These are phyloP conservation scores for Diaporthe velutina DNA, from an alignment of 2,329 filamentous ascomycete genomes.

Conservation along the genomic window DNA sequence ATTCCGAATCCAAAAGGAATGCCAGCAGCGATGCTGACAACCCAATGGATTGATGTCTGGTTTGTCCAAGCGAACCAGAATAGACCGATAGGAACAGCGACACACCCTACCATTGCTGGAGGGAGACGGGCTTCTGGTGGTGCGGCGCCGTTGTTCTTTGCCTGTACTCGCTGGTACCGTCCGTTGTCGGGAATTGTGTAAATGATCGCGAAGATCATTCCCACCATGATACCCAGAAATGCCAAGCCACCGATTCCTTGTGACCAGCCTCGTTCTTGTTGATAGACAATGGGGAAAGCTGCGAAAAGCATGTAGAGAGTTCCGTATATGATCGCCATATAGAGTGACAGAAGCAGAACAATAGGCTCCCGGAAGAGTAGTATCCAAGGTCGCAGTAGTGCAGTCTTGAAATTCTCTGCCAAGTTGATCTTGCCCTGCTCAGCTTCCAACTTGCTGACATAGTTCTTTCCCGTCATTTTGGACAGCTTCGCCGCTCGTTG, in stretches of 20 bases:
- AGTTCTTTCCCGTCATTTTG: constrained; percentile 66
- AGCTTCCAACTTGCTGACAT: constrained; percentile 63
- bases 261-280: constrained; percentile 68
- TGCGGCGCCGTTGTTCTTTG: constrained; percentile 63
- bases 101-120: constrained; percentile 69
- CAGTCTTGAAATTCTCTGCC: constrained; percentile 64
- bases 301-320: constrained; percentile 68
- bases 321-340: constrained; percentile 71
- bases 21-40: constrained; percentile 52
- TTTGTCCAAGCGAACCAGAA: constrained; percentile 41
- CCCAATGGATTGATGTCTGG: constrained; percentile 48
- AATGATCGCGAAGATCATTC: constrained; percentile 69
- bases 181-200: constrained; percentile 68
- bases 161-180: constrained; percentile 61
- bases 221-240: constrained; percentile 74
- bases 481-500: constrained; percentile 64
- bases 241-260: constrained; percentile 71
- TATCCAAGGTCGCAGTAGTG: constrained; percentile 73
- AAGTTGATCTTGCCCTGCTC: constrained; percentile 58
- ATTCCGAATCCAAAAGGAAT: constrained; percentile 58
- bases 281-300: constrained; percentile 73
- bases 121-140: constrained; percentile 75
- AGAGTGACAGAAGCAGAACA: constrained; percentile 72
- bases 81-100: constrained; percentile 46
- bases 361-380: constrained; percentile 77